These are phyloP conservation scores for Microthlaspi erraticum DNA, from an alignment of 345 rosid genomes.

Conservation along the genomic window DNA sequence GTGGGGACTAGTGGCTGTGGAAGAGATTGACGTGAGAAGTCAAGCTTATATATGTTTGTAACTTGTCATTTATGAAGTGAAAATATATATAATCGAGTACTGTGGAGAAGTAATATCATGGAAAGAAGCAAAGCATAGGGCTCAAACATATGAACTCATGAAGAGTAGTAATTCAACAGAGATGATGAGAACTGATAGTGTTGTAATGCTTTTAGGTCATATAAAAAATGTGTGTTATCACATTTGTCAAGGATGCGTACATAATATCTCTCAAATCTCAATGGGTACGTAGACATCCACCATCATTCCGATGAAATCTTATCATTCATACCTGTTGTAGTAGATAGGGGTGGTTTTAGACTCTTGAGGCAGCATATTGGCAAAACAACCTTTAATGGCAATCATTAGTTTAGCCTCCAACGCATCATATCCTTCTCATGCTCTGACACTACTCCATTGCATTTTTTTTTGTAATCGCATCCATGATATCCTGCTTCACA, in stretches of 20 bases:
- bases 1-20: slow-evolving; percentile 87
- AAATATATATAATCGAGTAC: too few relatives aligned
- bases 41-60: background rate
- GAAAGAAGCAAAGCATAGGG: slow-evolving; percentile 89
- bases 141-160: slow-evolving; percentile 77
- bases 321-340: too few relatives aligned
- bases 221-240: slow-evolving; percentile 17
- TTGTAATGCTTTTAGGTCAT: slow-evolving; percentile 6
- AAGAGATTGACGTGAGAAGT: slow-evolving; percentile 70
- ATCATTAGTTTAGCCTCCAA: too few relatives aligned
- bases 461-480: too few relatives aligned
- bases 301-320: too few relatives aligned
- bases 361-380: too few relatives aligned
- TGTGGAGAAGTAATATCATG: slow-evolving; percentile 99
- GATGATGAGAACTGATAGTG: background rate
- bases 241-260: slow-evolving; percentile 83
- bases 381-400: too few relatives aligned
- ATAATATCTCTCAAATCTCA: slow-evolving; percentile 91
- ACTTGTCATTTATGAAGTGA: slow-evolving; percentile 8
- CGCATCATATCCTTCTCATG: too few relatives aligned
- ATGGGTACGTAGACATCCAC: too few relatives aligned
- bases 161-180: slow-evolving; percentile 43
- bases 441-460: too few relatives aligned
- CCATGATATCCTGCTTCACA: too few relatives aligned
- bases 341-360: too few relatives aligned